phyloP scores from a whole-genome alignment of 208 protist genomes.

The Endotrypanum monterogeii region DNA sequence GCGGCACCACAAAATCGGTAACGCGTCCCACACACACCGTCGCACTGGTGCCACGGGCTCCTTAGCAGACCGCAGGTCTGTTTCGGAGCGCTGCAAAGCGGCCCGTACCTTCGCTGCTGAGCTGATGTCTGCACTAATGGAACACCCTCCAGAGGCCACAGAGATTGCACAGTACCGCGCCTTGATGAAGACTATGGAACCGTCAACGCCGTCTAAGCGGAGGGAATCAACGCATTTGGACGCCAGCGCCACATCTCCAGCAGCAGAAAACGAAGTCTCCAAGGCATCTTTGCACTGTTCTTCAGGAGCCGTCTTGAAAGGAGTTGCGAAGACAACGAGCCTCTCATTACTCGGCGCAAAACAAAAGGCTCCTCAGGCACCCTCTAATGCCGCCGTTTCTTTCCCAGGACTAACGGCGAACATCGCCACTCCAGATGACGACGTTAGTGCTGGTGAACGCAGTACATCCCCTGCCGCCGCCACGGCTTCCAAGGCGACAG shows the following conservation, averaged over 20 bases:
- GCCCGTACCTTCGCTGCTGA: constrained; percentile 49
- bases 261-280: not conserved
- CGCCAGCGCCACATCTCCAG: not conserved
- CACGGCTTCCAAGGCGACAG: not conserved
- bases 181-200: not conserved
- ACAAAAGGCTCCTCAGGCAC: not conserved
- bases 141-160: constrained; percentile 33
- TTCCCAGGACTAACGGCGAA: not conserved
- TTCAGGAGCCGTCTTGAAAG: constrained; percentile 23
- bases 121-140: constrained; percentile 58
- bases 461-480: not conserved
- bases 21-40: not conserved
- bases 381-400: not conserved
- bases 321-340: not conserved
- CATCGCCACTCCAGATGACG: not conserved
- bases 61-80: not conserved
- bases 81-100: constrained; percentile 35
- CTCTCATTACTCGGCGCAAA: not conserved
- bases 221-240: too few species aligned
- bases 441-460: not conserved
- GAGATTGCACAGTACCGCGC: constrained; percentile 31
- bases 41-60: not conserved
- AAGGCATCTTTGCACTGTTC: constrained; percentile 5
- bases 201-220: constrained; percentile 3
- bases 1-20: not conserved